Conservation (phyloP, 768 basidiomycete genomes). For the Tulasnella sp. region DNA sequence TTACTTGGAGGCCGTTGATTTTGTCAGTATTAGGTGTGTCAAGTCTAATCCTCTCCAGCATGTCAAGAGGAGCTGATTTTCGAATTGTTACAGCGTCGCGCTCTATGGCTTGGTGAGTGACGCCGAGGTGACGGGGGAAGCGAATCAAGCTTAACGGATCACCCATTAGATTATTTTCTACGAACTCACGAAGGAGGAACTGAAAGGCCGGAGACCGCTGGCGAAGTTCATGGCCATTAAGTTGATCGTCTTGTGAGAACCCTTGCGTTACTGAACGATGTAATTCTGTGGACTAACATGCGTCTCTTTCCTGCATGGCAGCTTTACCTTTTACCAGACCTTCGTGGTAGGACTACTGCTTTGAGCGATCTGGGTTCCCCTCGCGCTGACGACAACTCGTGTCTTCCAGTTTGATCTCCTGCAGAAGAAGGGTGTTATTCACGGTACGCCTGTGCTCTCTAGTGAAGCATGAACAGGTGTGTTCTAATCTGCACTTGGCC, state of each 20-base stretch:
- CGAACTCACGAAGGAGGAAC: conserved; percentile 71
- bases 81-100: conserved; percentile 48
- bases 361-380: neutral
- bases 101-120: conserved; percentile 63
- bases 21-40: conserved; percentile 71
- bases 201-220: conserved; percentile 69
- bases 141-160: neutral
- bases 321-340: conserved; percentile 81
- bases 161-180: conserved; percentile 60
- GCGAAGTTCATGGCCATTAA: conserved; percentile 87
- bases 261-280: neutral
- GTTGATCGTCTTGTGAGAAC: conserved; percentile 34
- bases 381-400: neutral
- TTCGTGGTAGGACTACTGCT: conserved; percentile 53
- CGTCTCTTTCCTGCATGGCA: conserved; percentile 39
- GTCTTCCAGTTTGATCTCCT: conserved; percentile 57
- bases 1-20: conserved; percentile 70
- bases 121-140: neutral
- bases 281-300: neutral
- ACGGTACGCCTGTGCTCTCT: conserved; percentile 44
- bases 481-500: neutral
- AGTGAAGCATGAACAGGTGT: neutral
- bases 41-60: neutral
- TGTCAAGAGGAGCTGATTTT: neutral
- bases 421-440: conserved; percentile 59